These are phyloP conservation scores for Agapanthus africanus DNA, from an alignment of 106 monocot species.

Conservation along the genomic window DNA sequence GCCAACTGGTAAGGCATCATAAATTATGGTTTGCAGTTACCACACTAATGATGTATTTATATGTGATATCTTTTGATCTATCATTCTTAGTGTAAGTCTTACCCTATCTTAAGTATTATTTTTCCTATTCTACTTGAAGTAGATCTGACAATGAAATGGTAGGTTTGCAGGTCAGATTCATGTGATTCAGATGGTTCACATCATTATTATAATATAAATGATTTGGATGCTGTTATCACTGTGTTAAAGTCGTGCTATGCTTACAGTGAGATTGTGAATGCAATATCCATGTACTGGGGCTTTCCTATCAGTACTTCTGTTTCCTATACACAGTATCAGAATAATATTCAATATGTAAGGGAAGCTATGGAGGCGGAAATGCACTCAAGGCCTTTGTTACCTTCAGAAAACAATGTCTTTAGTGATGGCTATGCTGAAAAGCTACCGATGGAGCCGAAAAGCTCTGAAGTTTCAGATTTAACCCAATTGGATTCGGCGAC, in stretches of 20 bases:
- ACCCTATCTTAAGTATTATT: neutral
- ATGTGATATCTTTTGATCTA: neutral
- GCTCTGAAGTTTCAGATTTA: conserved; percentile 11
- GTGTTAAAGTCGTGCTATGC: conserved; percentile 36
- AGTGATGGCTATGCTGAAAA: conserved; percentile 3
- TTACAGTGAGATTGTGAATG: conserved; percentile 36
- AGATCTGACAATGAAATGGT: neutral
- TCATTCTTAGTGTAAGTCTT: neutral
- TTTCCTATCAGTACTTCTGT: conserved; percentile 14
- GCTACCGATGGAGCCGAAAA: neutral
- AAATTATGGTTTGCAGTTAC: neutral
- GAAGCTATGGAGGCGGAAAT: conserved; percentile 5
- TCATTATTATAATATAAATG: conserved; percentile 63
- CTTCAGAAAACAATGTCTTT: neutral
- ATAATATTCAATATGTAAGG: conserved; percentile 1
- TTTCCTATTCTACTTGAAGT: neutral
- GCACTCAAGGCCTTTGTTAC: neutral
- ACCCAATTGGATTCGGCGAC: conserved; percentile 9
- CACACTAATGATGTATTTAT: neutral
- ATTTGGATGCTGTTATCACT: conserved; percentile 42
- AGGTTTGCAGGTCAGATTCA: conserved; percentile 64
- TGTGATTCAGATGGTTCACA: conserved; percentile 25
- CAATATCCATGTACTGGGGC: conserved; percentile 37
- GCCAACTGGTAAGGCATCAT: neutral
- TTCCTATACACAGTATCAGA: conserved; percentile 2